Conservation (phyloP, 768 basidiomycete species). For the Leccinum incarnatum region DNA sequence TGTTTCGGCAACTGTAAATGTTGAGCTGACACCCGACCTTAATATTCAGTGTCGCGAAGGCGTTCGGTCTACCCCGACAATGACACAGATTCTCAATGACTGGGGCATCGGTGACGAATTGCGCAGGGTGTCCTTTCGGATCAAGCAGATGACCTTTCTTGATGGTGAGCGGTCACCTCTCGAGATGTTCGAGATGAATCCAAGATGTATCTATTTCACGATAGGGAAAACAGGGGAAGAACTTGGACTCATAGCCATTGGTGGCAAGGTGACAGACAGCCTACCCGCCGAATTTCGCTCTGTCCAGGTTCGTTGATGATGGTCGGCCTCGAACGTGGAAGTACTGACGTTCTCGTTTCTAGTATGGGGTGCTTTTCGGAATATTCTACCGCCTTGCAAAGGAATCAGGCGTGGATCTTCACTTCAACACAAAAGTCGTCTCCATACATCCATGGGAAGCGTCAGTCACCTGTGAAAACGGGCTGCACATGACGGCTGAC, state of each 20-base stretch:
- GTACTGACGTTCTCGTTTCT: neutral
- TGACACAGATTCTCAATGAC: constrained; percentile 50
- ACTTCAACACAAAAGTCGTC: constrained; percentile 40
- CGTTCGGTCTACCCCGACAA: constrained; percentile 51
- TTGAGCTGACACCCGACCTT: neutral
- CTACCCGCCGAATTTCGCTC: constrained; percentile 46
- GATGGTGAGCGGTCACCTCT: constrained; percentile 8
- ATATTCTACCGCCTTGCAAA: constrained; percentile 47
- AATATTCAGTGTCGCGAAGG: constrained; percentile 33
- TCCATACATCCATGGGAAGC: constrained; percentile 32
- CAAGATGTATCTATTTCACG: neutral
- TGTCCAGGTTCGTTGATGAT: constrained; percentile 39
- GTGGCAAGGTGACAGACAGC: constrained; percentile 42
- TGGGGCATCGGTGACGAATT: constrained; percentile 53
- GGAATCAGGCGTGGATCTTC: constrained; percentile 46
- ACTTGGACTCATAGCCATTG: constrained; percentile 44
- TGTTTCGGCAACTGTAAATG: neutral
- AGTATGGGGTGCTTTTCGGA: constrained; percentile 53
- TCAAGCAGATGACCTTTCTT: constrained; percentile 14
- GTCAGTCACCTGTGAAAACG: constrained; percentile 35
- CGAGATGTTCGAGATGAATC: too few relatives aligned
- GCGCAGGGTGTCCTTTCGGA: constrained; percentile 28
- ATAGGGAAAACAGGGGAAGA: constrained; percentile 42
- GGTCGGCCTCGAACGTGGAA: neutral
- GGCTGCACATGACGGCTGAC: constrained; percentile 45